Evolutionary conservation across 805 yeast genomes (phyloP), one percentile per base, ranked within the genome.

Genomic region (Yamadazyma philogaea): DNA sequence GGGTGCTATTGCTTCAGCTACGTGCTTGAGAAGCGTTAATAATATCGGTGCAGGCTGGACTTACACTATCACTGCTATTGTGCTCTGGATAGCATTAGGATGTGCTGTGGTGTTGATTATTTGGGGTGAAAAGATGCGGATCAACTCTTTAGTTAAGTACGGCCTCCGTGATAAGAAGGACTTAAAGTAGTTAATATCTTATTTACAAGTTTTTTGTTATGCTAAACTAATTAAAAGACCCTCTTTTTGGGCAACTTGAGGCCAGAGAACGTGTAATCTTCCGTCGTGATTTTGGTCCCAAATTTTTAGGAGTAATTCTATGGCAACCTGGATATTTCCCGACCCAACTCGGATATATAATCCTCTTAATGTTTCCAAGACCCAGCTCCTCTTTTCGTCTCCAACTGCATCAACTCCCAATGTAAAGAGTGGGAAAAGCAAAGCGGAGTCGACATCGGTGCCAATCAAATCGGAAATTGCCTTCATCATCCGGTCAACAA

Each of bases 31-130:
- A 11, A 72, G 74, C 30, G 62, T 79, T 11, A 49, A 74, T 4
- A 50, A 57, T 19, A 76, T 79, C 33, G 83, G 83, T 0, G 65
- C 78, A 33, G 84, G 82, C 4, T 76, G 81, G 81, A 62, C 77
- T 2, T 66, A 72, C 45, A 76, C 82, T 0, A 68, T 77, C 14
- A 65, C 75, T 19, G 79, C 78, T 0, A 48, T 63, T 26, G 61
- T 71, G 6, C 49, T 75, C 19, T 59, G 69, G 65, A 4, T 57
- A 8, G 80, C 76, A 1, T 59, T 60, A 30, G 51, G 48, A 0
- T 56, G 64, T 35, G 59, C 61, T 3, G n/a, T 64, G 4, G 41
- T 60, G 1, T 51, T 75, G 34, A 61, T 74, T 19, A 45, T 47
- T 7, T 67, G 53, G 51, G 81, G 81, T 2, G 72, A 68, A 35